These are phyloP conservation scores for Oryza rufipogon DNA, from an alignment of 176 grass and related monocot species.

Conservation along the genomic window DNA sequence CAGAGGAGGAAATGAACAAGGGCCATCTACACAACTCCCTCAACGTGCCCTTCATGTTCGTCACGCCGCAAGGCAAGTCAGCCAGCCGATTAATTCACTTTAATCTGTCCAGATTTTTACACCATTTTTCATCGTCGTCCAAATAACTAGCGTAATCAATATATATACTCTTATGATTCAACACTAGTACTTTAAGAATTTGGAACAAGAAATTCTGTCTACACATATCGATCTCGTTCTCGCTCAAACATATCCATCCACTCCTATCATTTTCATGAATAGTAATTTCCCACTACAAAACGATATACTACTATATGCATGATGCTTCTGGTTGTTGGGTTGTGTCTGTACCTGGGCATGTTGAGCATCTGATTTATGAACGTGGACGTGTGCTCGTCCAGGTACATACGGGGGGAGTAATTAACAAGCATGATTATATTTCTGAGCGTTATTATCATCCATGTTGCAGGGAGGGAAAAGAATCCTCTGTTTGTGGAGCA, in stretches of 20 bases:
- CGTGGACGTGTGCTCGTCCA: slow-evolving; percentile 8
- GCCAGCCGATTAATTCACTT: no score
- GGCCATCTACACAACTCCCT: slow-evolving; percentile 55
- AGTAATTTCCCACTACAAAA: background rate
- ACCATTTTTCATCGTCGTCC: no score
- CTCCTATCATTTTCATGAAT: background rate
- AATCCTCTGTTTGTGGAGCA: slow-evolving; percentile 65
- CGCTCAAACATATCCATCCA: no score
- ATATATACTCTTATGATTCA: no score
- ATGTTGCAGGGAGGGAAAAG: slow-evolving; percentile 64
- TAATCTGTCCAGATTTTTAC: no score
- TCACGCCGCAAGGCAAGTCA: slow-evolving; percentile 53
- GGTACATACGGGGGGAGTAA: background rate
- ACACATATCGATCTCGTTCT: no score
- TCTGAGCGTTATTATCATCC: background rate
- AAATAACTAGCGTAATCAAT: no score
- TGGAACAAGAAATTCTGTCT: no score
- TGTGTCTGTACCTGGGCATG: background rate
- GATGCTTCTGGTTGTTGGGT: no score
- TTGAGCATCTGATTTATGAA: background rate
- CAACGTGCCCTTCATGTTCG: slow-evolving; percentile 74
- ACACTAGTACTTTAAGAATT: no score
- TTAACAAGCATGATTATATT: background rate
- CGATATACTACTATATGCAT: no score
- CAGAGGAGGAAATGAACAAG: slow-evolving; percentile 66